Conservation (phyloP, 2,329 filamentous ascomycete genomes). For the Penicillium sp. region DNA sequence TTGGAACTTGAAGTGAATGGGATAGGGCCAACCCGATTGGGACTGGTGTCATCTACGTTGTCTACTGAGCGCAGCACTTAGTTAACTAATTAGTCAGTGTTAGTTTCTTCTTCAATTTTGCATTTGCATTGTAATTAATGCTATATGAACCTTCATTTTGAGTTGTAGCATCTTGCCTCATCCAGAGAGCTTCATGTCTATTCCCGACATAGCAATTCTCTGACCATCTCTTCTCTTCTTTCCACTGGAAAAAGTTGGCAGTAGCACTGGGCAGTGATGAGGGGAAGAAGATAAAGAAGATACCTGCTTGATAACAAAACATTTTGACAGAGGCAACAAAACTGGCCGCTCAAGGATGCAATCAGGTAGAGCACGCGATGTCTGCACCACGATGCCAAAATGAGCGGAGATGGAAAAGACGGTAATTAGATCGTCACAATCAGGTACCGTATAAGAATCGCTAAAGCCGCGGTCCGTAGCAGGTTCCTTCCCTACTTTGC, state of each 20-base stretch:
- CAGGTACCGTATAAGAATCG: background rate
- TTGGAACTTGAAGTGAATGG: too few species aligned
- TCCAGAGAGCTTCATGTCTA: background rate
- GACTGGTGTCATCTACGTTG: too few species aligned
- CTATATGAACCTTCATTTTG: too few species aligned
- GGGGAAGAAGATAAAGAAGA: background rate
- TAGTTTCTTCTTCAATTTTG: too few species aligned
- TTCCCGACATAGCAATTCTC: background rate
- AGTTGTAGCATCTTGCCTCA: background rate
- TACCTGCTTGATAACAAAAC: background rate
- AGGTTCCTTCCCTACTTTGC: background rate
- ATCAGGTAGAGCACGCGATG: background rate
- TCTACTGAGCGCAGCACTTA: too few species aligned
- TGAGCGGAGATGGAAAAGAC: background rate
- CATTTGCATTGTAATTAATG: too few species aligned
- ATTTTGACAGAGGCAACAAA: background rate
- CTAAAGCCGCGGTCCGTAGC: slow-evolving; percentile 1
- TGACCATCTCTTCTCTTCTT: background rate
- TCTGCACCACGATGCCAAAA: too few species aligned
- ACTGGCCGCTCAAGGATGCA: background rate
- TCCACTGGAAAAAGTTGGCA: background rate
- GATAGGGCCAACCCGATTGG: too few species aligned
- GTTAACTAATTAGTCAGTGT: too few species aligned
- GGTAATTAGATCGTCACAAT: background rate
- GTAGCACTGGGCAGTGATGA: background rate